Percentiles rank a stretch among this genome's conserved stretches.
Conservation (phyloP, 306 rosid species). For the Oxytropis ochrocephala region DNA sequence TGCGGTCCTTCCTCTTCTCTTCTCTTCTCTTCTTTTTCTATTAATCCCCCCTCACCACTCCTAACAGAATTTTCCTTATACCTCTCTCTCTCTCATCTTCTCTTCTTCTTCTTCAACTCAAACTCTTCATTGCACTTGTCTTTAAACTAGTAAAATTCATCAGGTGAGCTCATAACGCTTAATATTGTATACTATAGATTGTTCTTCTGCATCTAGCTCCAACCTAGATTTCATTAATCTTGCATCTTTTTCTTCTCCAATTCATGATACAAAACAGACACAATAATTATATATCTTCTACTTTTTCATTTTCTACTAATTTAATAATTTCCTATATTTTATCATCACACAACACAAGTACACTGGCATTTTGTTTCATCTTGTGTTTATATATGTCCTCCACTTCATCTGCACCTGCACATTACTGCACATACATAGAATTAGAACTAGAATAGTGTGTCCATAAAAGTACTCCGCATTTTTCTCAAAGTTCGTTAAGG, state of each 20-base stretch:
- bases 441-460: neutral
- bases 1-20: slow-evolving; percentile 59
- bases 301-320: neutral
- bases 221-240: neutral
- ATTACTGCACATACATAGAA: neutral
- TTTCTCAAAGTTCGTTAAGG: slow-evolving; percentile 3
- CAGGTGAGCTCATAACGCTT: slow-evolving; percentile 19
- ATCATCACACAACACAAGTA: too few relatives aligned
- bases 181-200: neutral
- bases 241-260: neutral
- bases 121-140: slow-evolving; percentile 32
- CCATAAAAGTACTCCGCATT: neutral
- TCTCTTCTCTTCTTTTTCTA: slow-evolving; percentile 26
- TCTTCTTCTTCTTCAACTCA: neutral
- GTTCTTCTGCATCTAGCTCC: neutral
- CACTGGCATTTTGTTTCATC: neutral
- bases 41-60: slow-evolving; percentile 25
- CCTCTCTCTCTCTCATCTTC: neutral
- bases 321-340: neutral
- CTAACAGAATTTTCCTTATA: slow-evolving; percentile 23
- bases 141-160: slow-evolving; percentile 14
- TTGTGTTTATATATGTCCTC: too few relatives aligned
- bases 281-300: neutral
- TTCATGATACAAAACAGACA: neutral
- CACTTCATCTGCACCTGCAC: neutral